phyloP scores from a whole-genome alignment of 2,329 filamentous ascomycete species.

The Thelonectria blattea region DNA sequence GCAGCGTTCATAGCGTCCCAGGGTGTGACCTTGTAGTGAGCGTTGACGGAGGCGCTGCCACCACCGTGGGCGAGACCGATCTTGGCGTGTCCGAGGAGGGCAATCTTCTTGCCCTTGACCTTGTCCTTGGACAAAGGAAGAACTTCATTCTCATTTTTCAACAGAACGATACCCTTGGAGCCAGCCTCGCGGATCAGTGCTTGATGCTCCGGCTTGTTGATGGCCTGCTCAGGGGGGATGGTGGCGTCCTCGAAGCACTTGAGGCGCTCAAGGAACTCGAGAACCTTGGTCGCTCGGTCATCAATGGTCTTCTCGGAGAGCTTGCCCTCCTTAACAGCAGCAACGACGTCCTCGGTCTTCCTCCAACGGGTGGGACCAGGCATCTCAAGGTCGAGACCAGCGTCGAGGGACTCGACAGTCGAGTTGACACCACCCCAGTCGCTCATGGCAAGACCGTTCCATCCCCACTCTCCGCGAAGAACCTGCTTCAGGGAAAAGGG shows the following conservation, averaged over 20 bases:
- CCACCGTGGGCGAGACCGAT: constrained; percentile 45
- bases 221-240: constrained; percentile 38
- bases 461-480: constrained; percentile 53
- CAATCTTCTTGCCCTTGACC: constrained; percentile 42
- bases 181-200: constrained; percentile 40
- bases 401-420: constrained; percentile 42
- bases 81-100: constrained; percentile 44
- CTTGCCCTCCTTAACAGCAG: constrained; percentile 41
- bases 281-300: constrained; percentile 39
- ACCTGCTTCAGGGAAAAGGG: constrained; percentile 41
- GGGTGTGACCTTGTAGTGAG: constrained; percentile 45
- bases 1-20: constrained; percentile 42
- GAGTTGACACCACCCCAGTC: constrained; percentile 49
- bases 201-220: constrained; percentile 43
- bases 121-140: constrained; percentile 58
- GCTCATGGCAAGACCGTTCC: constrained; percentile 43
- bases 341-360: constrained; percentile 37
- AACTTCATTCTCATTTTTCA: constrained; percentile 66
- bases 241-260: constrained; percentile 39
- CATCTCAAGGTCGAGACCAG: constrained; percentile 46
- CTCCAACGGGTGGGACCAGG: constrained; percentile 44
- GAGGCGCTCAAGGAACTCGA: constrained; percentile 38
- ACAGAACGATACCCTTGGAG: constrained; percentile 63
- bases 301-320: constrained; percentile 39
- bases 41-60: constrained; percentile 45